Conservation (phyloP, 805 yeast genomes). For the Cyberlindnera petersonii region DNA sequence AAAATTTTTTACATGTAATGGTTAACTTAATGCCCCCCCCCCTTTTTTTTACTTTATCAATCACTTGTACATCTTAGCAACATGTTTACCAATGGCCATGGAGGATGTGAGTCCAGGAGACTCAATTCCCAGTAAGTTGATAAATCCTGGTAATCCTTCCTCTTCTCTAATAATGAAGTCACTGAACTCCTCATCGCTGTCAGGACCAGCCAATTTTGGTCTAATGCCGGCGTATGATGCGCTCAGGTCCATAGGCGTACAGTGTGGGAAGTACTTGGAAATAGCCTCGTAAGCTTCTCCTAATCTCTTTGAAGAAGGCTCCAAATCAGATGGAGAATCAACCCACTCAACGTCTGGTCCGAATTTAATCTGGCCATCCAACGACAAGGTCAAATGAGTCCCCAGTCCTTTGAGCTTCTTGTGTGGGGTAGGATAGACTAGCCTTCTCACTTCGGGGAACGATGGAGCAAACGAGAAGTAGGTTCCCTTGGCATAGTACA, state of each 20-base stretch:
- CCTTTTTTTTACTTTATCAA: no score
- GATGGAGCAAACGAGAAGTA: conserved; percentile 58
- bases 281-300: conserved; percentile 57
- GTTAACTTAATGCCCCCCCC: no score
- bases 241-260: conserved; percentile 46
- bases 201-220: conserved; percentile 62
- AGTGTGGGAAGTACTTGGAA: conserved; percentile 56
- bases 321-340: conserved; percentile 42
- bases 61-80: conserved; percentile 31
- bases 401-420: conserved; percentile 73
- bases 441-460: conserved; percentile 46
- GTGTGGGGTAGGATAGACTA: conserved; percentile 80
- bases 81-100: conserved; percentile 79
- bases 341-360: conserved; percentile 93
- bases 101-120: conserved; percentile 87
- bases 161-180: conserved; percentile 76
- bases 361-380: conserved; percentile 74
- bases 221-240: conserved; percentile 81
- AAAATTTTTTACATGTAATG: neutral
- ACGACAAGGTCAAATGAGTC: conserved; percentile 79
- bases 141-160: conserved; percentile 69
- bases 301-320: conserved; percentile 46
- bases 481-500: conserved; percentile 80
- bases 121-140: conserved; percentile 79
- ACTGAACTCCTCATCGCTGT: conserved; percentile 41